Evolutionary conservation across 371 early-diverging fungal species (phyloP), one percentile per base, ranked within the genome.

Genomic region (Rhizomucor miehei): DNA sequence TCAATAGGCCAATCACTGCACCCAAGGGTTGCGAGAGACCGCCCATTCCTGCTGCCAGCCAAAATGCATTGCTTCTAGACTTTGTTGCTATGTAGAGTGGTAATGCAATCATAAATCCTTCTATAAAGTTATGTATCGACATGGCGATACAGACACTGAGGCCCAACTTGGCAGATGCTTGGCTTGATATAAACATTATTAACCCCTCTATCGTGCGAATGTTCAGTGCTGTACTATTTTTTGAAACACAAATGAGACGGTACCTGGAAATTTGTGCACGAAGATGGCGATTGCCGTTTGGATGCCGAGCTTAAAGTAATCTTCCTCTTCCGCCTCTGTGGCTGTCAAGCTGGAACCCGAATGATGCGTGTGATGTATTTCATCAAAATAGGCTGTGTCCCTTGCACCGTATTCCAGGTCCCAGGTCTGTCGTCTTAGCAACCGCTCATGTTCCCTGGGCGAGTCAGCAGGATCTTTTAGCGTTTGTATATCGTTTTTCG

Each of bases 281-380:
- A 86, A 84, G 36, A 91, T 85, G 13, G 90, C 89, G 20, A 89
- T 69, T 8, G 89, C 89, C n/a, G 90, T 89, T 56, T 91, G 89
- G 43, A 89, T 68, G 29, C 88, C 91, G 44, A 87, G 82, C 29
- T 67, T 43, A 36, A 56, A 55, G 14, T 48, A 50, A 45, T 55
- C 48, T 1, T 65, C 59, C 36, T 63, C 53, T 11, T 53, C 29
- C 48, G 0, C 57, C 41, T 2, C 45, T 21, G 19, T 61, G 53
- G 34, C 56, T 55, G 44, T 62, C 57, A 14, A 36, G 41, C 5
- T 35, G 21, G 36, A 29, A 5, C 29, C 29, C 3, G 29, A 3
- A 29, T 53, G 54, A 17, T 50, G 54, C 4, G 25, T 38, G 36
- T 53, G 53, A 45, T 43, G 41, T 11, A 37, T 21, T 16, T 45